A percentile compares a stretch with the other conserved stretches of the same genome.
phyloP scores from a whole-genome alignment of 331 rosid species.

The Acacia concinna region DNA sequence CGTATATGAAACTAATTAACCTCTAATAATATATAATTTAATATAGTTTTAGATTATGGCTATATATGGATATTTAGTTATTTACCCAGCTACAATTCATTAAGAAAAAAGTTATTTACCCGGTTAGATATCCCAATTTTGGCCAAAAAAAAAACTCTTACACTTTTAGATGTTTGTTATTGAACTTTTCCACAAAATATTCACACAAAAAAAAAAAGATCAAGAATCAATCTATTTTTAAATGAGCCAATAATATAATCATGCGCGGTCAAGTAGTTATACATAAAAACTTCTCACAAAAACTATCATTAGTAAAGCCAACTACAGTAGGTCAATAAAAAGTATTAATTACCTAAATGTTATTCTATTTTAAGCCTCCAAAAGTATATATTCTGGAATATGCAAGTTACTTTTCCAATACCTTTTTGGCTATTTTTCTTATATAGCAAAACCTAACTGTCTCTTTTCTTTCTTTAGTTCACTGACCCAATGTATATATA shows the following conservation, averaged over 20 bases:
- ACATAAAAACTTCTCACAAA: background rate
- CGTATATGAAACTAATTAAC: background rate
- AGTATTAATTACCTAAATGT: background rate
- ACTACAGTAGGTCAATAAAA: background rate
- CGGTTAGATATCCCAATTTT: background rate
- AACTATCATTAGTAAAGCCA: background rate
- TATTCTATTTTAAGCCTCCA: background rate
- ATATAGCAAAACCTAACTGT: conserved; percentile 11
- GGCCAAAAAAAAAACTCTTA: background rate
- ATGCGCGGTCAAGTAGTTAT: background rate
- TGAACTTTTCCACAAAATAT: background rate
- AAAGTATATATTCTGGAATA: background rate
- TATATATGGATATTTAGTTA: background rate
- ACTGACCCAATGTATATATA: background rate
- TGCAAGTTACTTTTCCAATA: background rate
- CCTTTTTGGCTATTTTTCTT: background rate
- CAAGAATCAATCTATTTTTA: background rate
- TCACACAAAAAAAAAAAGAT: background rate
- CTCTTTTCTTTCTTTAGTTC: conserved; percentile 6
- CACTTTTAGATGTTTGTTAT: background rate
- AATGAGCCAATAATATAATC: background rate
- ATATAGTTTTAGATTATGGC: background rate
- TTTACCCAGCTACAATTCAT: background rate
- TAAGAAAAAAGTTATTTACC: background rate
- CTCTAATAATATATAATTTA: background rate